Percentiles rank a stretch among this genome's conserved stretches.
These are phyloP conservation scores for Dendrocalamus sinicus DNA, from an alignment of 176 grass and related monocot species.

Conservation along the genomic window DNA sequence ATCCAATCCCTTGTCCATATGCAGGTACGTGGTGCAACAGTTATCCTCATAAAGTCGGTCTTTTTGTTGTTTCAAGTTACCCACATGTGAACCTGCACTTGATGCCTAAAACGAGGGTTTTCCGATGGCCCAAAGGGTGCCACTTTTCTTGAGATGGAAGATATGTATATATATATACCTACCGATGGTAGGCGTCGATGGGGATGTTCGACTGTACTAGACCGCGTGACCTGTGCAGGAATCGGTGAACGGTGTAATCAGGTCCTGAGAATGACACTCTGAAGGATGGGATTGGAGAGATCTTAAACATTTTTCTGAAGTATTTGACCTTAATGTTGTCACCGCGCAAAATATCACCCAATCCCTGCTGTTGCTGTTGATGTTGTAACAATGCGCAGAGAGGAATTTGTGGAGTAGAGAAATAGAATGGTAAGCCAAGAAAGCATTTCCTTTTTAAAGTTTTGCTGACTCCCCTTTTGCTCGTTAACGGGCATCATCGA, in stretches of 20 bases:
- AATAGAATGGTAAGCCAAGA: background rate
- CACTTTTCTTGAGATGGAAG: constrained; percentile 35
- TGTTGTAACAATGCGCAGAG: background rate
- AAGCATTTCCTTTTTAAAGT: background rate
- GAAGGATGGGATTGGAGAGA: background rate
- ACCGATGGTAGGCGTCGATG: constrained; percentile 17
- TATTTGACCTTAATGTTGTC: background rate
- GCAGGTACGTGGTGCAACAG: constrained; percentile 34
- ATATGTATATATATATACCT: background rate
- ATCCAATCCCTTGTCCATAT: constrained; percentile 4
- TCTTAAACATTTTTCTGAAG: background rate
- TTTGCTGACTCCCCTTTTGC: constrained; percentile 11
- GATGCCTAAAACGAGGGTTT: constrained; percentile 1
- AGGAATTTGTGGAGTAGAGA: background rate
- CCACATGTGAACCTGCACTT: constrained; percentile 18
- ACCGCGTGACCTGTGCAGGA: background rate
- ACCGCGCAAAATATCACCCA: background rate
- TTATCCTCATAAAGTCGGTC: constrained; percentile 29
- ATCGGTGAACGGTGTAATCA: background rate
- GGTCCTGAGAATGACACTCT: background rate
- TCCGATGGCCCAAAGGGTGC: background rate
- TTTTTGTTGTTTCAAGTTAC: background rate
- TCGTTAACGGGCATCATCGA: background rate
- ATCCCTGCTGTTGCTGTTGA: background rate
- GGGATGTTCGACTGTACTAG: background rate